Base-by-base conservation (phyloP, 169 alveolate genomes). In the Cryptosporidium parvum region DNA sequence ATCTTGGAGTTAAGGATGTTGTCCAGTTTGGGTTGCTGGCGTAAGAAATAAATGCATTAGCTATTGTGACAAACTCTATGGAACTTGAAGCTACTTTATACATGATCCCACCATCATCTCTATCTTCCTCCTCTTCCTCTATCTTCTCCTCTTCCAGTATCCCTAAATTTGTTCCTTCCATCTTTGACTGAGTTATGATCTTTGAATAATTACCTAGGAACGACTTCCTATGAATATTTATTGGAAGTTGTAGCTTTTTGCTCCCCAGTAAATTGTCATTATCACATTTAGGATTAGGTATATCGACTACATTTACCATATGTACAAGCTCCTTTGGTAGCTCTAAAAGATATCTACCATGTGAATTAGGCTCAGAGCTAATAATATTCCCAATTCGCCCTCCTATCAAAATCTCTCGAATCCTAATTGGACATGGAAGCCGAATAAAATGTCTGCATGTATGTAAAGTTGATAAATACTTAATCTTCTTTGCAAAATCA, bases 391-490 rank as follows among this genome's bases (percentile, higher is more conserved):
- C 89, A 42, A 65, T 31, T 33, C 89, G 42, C 3, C 75, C 89
- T 61, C 89, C 89, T 26, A 80, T 26, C 35, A 62, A 21, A 37
- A 80, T 26, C 9, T 80, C 75, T 51, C 89, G 33, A 31, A 80
- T 80, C 42, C 89, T 59, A 18, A 80, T 80, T 45, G 89, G 89
- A n/a, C 89, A 80, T 33, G 89, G 75, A 21, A 80, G 65, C 10
- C 75, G 73, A 8, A 80, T 80, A 48, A 80, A 80, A 33, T 80
- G 89, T 26, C 89, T 51, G 18, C 89, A 80, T 26, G 75, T 80
- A 65, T 80, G 89, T 16, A 80, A 67, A 21, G 75, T 80, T 14
- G 80, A 62, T 39, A 80, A 65, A 31, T 62, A 80, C 35, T 80
- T 80, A 31, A 80, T 80, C 18, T 65, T 61, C 4, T 21, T 48